Evolutionary conservation across 768 basidiomycete species (phyloP).

Genomic region (Pleurotus platypus): DNA sequence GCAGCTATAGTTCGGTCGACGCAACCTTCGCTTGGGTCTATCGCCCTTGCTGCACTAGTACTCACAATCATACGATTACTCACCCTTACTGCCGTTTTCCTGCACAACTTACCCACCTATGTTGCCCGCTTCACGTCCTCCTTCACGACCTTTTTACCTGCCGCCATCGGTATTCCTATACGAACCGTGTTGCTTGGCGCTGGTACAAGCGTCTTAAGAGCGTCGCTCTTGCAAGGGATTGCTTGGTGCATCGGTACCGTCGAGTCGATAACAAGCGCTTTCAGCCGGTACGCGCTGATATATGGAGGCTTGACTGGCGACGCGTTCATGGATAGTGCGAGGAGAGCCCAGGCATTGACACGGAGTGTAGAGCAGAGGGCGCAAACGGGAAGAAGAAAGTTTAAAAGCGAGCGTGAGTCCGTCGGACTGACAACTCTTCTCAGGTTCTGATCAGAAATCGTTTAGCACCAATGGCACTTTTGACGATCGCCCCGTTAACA

Average conservation of each 20-base stretch:
- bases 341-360: slow-evolving; percentile 45
- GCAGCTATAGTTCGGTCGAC: slow-evolving; percentile 76
- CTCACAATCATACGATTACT: slow-evolving; percentile 68
- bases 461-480: slow-evolving; percentile 61
- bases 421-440: neutral
- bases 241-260: slow-evolving; percentile 49
- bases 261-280: slow-evolving; percentile 49
- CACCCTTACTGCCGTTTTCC: slow-evolving; percentile 40
- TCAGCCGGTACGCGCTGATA: slow-evolving; percentile 60
- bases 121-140: slow-evolving; percentile 37
- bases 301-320: slow-evolving; percentile 78
- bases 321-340: slow-evolving; percentile 55
- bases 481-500: slow-evolving; percentile 75
- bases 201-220: slow-evolving; percentile 1
- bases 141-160: neutral
- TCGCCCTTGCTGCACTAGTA: slow-evolving; percentile 73
- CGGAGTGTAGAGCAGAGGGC: slow-evolving; percentile 24
- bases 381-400: slow-evolving; percentile 40
- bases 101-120: slow-evolving; percentile 54
- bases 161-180: slow-evolving; percentile 2
- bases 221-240: slow-evolving; percentile 40
- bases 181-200: slow-evolving; percentile 3
- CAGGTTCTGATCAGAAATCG: slow-evolving; percentile 6
- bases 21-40: slow-evolving; percentile 77
- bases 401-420: slow-evolving; percentile 57